Conservation (phyloP, 176 grass and related monocot species). For the Hordeum vulgare region MorexV3_pseudomolecules_assembly NC_058521.1:561852592-561853091, state of each 20-base stretch:
- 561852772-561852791: conserved; percentile 54
- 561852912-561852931: conserved; percentile 24
- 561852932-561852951: conserved; percentile 21
- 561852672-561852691: conserved; percentile 28
- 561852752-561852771: conserved; percentile 38
- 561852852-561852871: conserved; percentile 55
- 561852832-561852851: conserved; percentile 63
- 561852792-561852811: conserved; percentile 56
- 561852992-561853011: neutral
- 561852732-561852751: conserved; percentile 40
- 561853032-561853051: neutral
- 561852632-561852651: conserved; percentile 40
- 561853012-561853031: neutral
- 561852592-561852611: conserved; percentile 30
- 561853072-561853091: neutral
- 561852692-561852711: conserved; percentile 4
- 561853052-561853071: neutral
- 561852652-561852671: neutral
- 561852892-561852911: conserved; percentile 27
- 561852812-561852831: conserved; percentile 42
- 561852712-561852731: conserved; percentile 25
- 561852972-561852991: conserved; percentile 11
- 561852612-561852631: conserved; percentile 58
- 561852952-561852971: neutral
- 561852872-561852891: conserved; percentile 35